Evolutionary conservation across 352 stramenopile genomes (phyloP).

Genomic region (Elongisporangium senticosum): DNA sequence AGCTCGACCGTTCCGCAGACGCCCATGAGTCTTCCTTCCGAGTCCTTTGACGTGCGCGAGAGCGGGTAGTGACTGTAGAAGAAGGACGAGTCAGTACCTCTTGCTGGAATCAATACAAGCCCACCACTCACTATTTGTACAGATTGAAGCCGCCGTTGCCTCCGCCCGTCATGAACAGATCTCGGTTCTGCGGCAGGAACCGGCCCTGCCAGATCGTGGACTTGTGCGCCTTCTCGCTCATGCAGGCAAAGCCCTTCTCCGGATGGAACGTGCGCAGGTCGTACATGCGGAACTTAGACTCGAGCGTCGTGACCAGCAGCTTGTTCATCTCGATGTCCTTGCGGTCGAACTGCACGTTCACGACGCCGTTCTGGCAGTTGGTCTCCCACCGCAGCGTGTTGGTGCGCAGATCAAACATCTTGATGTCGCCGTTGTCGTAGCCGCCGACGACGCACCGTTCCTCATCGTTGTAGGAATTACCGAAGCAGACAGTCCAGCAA

Average conservation of each 20-base stretch:
- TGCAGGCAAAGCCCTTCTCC: conserved; percentile 88
- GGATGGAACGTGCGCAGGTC: conserved; percentile 92
- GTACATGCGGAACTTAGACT: conserved; percentile 95
- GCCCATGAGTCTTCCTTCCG: conserved; percentile 77
- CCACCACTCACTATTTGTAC: conserved; percentile 93
- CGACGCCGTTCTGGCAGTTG: conserved; percentile 96
- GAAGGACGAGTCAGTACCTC: conserved; percentile 8
- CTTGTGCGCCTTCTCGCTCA: conserved; percentile 92
- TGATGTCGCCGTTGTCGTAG: conserved; percentile 97
- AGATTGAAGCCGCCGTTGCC: conserved; percentile 96
- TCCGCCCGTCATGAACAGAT: conserved; percentile 95
- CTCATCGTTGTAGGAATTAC: conserved; percentile 92
- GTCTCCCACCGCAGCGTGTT: conserved; percentile 94
- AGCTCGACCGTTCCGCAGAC: conserved; percentile 91
- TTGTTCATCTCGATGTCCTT: conserved; percentile 99
- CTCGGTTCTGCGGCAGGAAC: conserved; percentile 94
- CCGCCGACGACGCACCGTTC: conserved; percentile 91
- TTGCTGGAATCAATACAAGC: conserved; percentile 9
- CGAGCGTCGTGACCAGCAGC: conserved; percentile 91
- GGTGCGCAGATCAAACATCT: conserved; percentile 94
- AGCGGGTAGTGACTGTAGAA: conserved; percentile 65
- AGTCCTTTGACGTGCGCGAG: conserved; percentile 81
- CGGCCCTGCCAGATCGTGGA: conserved; percentile 93
- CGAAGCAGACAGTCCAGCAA: conserved; percentile 95
- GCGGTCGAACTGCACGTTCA: conserved; percentile 93